Percentiles rank a stretch among this genome's conserved stretches.
Evolutionary conservation across 371 early-diverging fungal species (phyloP).

Genomic region (Rhizopus arrhizus): DNA sequence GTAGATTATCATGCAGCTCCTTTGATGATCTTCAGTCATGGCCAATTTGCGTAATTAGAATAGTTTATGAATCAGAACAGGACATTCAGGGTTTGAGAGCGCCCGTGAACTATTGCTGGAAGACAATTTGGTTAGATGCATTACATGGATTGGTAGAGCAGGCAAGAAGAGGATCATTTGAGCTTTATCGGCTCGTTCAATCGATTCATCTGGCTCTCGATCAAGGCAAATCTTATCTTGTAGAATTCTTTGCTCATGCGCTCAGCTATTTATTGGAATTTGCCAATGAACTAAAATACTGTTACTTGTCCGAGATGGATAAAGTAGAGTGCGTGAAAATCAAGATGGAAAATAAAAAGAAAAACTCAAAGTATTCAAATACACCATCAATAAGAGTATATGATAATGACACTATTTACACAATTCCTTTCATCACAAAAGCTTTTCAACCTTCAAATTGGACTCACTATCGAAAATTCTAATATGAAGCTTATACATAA

Average conservation of each 20-base stretch:
- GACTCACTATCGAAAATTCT: background rate
- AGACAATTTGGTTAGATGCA: background rate
- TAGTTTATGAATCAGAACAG: background rate
- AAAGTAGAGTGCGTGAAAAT: background rate
- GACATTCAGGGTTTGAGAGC: background rate
- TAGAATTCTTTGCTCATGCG: constrained; percentile 20
- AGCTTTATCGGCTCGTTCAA: constrained; percentile 4
- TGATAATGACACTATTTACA: background rate
- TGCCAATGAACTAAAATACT: constrained; percentile 4
- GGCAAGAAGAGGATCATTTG: background rate
- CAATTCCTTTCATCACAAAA: constrained; percentile 4
- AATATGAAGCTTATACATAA: background rate
- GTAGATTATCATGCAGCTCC: constrained; percentile 13
- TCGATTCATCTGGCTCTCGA: constrained; percentile 20
- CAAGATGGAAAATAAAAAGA: background rate
- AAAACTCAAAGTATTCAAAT: background rate
- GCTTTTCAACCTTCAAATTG: background rate
- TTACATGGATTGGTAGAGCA: background rate
- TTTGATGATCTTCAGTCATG: constrained; percentile 20
- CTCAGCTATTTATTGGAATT: constrained; percentile 12
- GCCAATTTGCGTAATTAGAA: constrained; percentile 26
- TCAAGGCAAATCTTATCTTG: constrained; percentile 21
- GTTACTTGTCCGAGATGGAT: background rate
- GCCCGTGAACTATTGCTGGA: background rate
- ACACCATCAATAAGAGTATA: constrained; percentile 3